These are phyloP conservation scores for Pseudogymnoascus pannorum DNA, from an alignment of 2,329 filamentous ascomycete genomes.

Conservation along the genomic window DNA sequence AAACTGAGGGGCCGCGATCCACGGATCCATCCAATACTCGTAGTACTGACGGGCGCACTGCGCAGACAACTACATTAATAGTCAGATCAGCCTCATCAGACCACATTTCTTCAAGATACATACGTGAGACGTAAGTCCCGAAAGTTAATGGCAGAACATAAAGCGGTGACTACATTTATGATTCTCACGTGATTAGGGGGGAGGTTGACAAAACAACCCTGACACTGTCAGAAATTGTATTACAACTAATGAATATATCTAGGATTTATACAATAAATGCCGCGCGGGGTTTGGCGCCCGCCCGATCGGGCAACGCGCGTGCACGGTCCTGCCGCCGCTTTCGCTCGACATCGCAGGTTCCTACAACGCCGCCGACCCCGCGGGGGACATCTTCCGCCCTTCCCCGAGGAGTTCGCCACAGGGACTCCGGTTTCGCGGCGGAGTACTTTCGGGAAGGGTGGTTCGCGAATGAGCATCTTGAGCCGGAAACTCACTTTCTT, in stretches of 20 bases:
- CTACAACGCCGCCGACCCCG: background rate
- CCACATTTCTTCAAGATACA: no score
- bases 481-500: constrained; percentile 22
- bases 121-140: no score
- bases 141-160: no score
- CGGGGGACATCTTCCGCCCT: constrained; percentile 22
- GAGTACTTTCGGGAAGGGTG: constrained; percentile 22
- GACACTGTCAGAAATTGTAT: no score
- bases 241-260: no score
- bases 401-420: constrained; percentile 26
- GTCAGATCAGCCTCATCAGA: background rate
- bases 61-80: background rate
- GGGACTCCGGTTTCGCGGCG: constrained; percentile 22
- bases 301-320: no score
- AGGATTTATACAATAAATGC: no score
- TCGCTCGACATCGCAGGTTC: background rate
- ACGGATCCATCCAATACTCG: background rate
- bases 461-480: constrained; percentile 24
- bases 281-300: no score
- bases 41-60: background rate
- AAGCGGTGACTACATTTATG: no score
- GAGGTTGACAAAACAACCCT: no score
- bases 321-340: no score
- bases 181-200: no score
- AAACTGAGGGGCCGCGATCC: background rate